phyloP scores from a whole-genome alignment of 2,329 filamentous ascomycete species.

The Stylonectria norvegica region DNA sequence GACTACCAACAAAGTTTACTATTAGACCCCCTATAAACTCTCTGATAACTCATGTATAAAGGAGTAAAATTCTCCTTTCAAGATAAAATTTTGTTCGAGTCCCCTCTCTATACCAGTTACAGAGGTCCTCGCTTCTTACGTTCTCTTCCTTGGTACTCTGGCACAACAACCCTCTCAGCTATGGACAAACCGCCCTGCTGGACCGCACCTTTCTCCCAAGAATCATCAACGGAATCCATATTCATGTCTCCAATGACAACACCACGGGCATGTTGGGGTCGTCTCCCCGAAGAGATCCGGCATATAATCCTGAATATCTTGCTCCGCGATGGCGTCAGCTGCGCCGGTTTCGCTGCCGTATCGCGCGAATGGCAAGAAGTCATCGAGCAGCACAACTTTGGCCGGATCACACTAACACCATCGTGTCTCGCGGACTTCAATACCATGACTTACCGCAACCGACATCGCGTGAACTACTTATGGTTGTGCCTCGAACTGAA shows the following conservation, averaged over 20 bases:
- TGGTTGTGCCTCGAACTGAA: slow-evolving; percentile 23
- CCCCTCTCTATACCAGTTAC: too few species aligned
- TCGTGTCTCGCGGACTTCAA: slow-evolving; percentile 27
- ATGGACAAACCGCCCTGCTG: too few species aligned
- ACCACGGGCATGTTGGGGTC: not conserved
- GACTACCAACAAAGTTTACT: too few species aligned
- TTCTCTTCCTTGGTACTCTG: too few species aligned
- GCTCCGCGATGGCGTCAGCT: slow-evolving; percentile 1
- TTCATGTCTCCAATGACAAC: not conserved
- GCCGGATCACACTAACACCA: slow-evolving; percentile 28
- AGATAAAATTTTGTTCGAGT: too few species aligned
- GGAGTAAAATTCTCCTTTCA: too few species aligned
- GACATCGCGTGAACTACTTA: slow-evolving; percentile 21
- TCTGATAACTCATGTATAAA: too few species aligned
- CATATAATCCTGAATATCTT: slow-evolving; percentile 1
- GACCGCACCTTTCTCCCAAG: not conserved
- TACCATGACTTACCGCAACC: slow-evolving; percentile 28
- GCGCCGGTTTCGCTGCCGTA: slow-evolving; percentile 4
- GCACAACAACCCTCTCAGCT: too few species aligned
- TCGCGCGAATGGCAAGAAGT: slow-evolving; percentile 9
- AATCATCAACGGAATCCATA: not conserved
- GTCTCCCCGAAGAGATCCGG: not conserved
- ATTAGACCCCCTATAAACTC: too few species aligned
- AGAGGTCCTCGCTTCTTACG: too few species aligned
- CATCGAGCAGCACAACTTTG: slow-evolving; percentile 8